Percentiles rank a stretch among this genome's conserved stretches.
These are phyloP conservation scores for Cordyceps tenuipes DNA, from an alignment of 2,329 filamentous ascomycete genomes.

Conservation along the genomic window DNA sequence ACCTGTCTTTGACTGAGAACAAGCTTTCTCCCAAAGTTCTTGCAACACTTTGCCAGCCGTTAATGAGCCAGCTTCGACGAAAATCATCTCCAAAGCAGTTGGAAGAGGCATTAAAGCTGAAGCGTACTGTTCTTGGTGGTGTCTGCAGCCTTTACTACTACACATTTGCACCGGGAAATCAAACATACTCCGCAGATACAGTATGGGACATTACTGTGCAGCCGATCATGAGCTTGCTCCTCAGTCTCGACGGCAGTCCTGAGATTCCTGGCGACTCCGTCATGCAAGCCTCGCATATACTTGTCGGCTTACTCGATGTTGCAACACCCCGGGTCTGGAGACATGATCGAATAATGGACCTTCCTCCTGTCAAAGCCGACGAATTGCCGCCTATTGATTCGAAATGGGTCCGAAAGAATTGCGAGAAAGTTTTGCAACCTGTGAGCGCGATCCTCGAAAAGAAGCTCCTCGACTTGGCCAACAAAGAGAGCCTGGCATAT, in stretches of 20 bases:
- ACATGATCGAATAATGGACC: slow-evolving; percentile 59
- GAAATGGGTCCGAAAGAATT: slow-evolving; percentile 76
- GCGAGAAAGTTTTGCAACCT: slow-evolving; percentile 54
- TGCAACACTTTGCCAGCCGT: slow-evolving; percentile 52
- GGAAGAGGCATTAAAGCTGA: slow-evolving; percentile 42
- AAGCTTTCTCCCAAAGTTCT: slow-evolving; percentile 38
- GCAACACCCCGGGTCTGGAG: slow-evolving; percentile 59
- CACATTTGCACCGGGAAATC: slow-evolving; percentile 61
- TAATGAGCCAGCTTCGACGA: slow-evolving; percentile 60
- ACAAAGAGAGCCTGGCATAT: slow-evolving; percentile 44
- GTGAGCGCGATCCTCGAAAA: slow-evolving; percentile 52
- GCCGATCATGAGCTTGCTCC: slow-evolving; percentile 51
- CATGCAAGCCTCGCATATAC: slow-evolving; percentile 56
- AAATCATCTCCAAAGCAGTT: slow-evolving; percentile 49
- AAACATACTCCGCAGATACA: slow-evolving; percentile 57
- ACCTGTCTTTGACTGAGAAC: slow-evolving; percentile 57
- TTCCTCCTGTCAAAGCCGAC: slow-evolving; percentile 50
- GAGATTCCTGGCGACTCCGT: slow-evolving; percentile 41
- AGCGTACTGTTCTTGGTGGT: slow-evolving; percentile 52
- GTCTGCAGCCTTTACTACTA: slow-evolving; percentile 81
- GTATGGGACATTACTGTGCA: slow-evolving; percentile 73
- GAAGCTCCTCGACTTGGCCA: slow-evolving; percentile 54
- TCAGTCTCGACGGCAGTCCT: slow-evolving; percentile 29
- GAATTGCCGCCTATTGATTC: slow-evolving; percentile 78
- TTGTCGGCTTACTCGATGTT: slow-evolving; percentile 61